Conservation (phyloP, 768 basidiomycete genomes). For the Gymnopilus junonius region DNA sequence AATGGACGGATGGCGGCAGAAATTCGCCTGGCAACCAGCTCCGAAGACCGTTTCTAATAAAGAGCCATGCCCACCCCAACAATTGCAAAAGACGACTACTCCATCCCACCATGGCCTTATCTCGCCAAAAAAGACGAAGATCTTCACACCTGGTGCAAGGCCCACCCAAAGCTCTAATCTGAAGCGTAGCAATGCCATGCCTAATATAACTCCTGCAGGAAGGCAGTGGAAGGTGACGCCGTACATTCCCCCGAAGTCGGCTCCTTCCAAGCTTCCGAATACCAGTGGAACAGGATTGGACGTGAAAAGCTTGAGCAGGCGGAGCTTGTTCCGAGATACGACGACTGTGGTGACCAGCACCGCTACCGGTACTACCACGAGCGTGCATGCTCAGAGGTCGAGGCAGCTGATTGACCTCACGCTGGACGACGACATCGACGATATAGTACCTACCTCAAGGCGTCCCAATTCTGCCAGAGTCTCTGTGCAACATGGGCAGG, state of each 20-base stretch:
- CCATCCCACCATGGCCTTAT: neutral
- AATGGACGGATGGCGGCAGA: constrained; percentile 34
- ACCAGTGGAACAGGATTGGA: neutral
- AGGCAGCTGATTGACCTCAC: constrained; percentile 19
- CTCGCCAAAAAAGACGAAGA: constrained; percentile 36
- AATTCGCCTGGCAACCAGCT: constrained; percentile 28
- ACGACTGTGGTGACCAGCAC: constrained; percentile 9
- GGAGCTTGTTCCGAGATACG: neutral
- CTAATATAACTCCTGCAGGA: constrained; percentile 49
- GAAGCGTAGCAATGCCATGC: constrained; percentile 30
- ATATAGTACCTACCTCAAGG: neutral
- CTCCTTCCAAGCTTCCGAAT: constrained; percentile 16
- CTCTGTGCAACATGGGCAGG: constrained; percentile 16
- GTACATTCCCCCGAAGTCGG: constrained; percentile 21
- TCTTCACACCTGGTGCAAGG: constrained; percentile 29
- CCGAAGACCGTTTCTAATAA: constrained; percentile 6
- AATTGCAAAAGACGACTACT: neutral
- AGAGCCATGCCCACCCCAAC: neutral
- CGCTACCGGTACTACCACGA: neutral
- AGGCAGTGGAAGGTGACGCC: constrained; percentile 29
- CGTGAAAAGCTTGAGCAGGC: neutral
- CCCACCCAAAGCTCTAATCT: constrained; percentile 25
- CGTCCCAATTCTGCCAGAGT: neutral
- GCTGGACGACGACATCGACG: constrained; percentile 8
- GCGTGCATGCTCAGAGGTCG: neutral